Evolutionary conservation across 208 protist genomes (phyloP).

Genomic region (Acanthamoeba sp.): DNA sequence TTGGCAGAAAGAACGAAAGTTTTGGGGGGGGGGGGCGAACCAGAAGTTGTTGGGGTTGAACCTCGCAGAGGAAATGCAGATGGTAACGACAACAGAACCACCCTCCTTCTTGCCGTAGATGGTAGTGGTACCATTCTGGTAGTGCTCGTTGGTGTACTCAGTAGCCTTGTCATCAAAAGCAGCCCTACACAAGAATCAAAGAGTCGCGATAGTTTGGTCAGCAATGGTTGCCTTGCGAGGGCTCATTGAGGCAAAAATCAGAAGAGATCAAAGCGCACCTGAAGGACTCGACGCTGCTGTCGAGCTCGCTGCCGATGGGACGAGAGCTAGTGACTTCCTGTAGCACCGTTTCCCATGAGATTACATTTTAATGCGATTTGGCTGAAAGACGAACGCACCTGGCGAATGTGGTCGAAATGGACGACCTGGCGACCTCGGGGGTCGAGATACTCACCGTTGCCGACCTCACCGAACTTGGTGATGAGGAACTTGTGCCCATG

Average conservation of each 20-base stretch:
- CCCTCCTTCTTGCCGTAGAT: slow-evolving; percentile 81
- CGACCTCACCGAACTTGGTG: slow-evolving; percentile 83
- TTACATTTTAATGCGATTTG: neutral
- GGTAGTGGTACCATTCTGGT: slow-evolving; percentile 77
- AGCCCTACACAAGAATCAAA: slow-evolving; percentile 10
- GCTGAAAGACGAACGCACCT: slow-evolving; percentile 67
- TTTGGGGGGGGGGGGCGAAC: slow-evolving; percentile 18
- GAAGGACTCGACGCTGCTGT: slow-evolving; percentile 73
- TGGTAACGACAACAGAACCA: slow-evolving; percentile 66
- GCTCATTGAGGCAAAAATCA: no score
- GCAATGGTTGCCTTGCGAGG: no score
- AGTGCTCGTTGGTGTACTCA: slow-evolving; percentile 82
- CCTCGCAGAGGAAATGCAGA: slow-evolving; percentile 81
- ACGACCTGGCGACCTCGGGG: slow-evolving; percentile 75
- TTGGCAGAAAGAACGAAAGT: neutral
- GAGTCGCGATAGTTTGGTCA: neutral
- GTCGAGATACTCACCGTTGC: slow-evolving; percentile 82
- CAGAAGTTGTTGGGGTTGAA: slow-evolving; percentile 88
- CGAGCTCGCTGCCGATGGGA: slow-evolving; percentile 76
- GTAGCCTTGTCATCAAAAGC: slow-evolving; percentile 81
- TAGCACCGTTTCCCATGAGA: neutral
- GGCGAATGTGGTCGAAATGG: slow-evolving; percentile 85
- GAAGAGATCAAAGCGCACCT: slow-evolving; percentile 34
- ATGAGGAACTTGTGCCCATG: slow-evolving; percentile 74
- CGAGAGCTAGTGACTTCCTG: slow-evolving; percentile 79